Conservation (phyloP, 192 early-diverging fungal species). For the Podila clonocystis region DNA sequence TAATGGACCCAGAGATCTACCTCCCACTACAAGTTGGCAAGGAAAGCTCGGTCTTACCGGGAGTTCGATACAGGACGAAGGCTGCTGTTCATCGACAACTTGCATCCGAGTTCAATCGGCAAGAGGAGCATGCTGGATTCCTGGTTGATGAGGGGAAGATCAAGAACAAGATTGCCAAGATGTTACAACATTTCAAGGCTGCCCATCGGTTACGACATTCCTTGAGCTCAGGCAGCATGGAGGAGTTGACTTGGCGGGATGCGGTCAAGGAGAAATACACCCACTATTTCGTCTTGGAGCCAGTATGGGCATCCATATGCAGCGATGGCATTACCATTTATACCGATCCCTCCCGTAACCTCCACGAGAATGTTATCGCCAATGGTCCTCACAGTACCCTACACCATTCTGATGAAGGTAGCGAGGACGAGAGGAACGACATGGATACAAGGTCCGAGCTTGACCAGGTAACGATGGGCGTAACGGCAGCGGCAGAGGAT, state of each 20-base stretch:
- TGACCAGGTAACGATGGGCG: neutral
- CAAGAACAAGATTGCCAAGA: slow-evolving; percentile 19
- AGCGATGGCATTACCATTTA: neutral
- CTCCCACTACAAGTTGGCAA: slow-evolving; percentile 8
- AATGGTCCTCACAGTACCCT: neutral
- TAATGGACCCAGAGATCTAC: slow-evolving; percentile 6
- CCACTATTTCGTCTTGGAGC: slow-evolving; percentile 11
- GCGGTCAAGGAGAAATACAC: slow-evolving; percentile 4
- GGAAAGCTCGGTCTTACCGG: neutral
- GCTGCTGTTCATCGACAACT: slow-evolving; percentile 10
- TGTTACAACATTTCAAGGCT: slow-evolving; percentile 5
- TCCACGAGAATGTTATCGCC: too few relatives aligned
- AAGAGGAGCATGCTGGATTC: slow-evolving; percentile 12
- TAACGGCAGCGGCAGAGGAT: too few relatives aligned
- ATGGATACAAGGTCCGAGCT: neutral
- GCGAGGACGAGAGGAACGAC: neutral
- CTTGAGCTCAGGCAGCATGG: neutral
- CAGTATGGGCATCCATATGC: slow-evolving; percentile 9
- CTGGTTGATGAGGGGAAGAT: slow-evolving; percentile 9
- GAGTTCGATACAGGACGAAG: slow-evolving; percentile 1
- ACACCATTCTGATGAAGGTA: neutral
- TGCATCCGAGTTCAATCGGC: slow-evolving; percentile 13
- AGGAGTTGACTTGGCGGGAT: slow-evolving; percentile 6
- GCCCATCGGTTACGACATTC: slow-evolving; percentile 6
- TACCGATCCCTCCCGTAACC: neutral